phyloP scores from a whole-genome alignment of 805 yeast genomes.

The Kazachstania psychrophila region DNA sequence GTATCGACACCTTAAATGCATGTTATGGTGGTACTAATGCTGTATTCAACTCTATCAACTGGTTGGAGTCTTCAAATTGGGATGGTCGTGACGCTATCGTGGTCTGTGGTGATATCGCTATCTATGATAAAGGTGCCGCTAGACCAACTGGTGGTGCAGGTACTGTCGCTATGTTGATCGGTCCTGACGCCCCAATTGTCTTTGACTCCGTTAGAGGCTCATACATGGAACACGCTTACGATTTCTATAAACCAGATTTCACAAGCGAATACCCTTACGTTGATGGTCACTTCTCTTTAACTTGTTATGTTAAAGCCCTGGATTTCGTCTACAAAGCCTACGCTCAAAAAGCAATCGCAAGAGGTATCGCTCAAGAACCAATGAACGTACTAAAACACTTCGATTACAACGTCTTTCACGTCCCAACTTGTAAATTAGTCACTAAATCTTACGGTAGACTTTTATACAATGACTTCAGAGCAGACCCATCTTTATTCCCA shows the following conservation, averaged over 20 bases:
- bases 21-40: slow-evolving; percentile 99
- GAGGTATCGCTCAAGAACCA: slow-evolving; percentile 36
- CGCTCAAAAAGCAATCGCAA: slow-evolving; percentile 60
- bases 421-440: slow-evolving; percentile 94
- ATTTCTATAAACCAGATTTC: slow-evolving; percentile 96
- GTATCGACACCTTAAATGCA: slow-evolving; percentile 91
- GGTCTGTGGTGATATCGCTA: slow-evolving; percentile 95
- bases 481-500: slow-evolving; percentile 57
- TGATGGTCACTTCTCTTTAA: slow-evolving; percentile 90
- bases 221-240: slow-evolving; percentile 94
- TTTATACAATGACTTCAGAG: slow-evolving; percentile 75
- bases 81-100: slow-evolving; percentile 97
- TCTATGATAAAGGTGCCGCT: slow-evolving; percentile 94
- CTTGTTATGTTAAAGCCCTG: slow-evolving; percentile 89
- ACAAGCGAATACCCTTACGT: slow-evolving; percentile 94
- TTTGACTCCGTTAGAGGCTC: slow-evolving; percentile 85
- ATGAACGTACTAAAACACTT: slow-evolving; percentile 62
- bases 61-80: slow-evolving; percentile 95
- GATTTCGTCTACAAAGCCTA: slow-evolving; percentile 79
- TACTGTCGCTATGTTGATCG: slow-evolving; percentile 85
- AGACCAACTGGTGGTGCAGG: slow-evolving; percentile 99
- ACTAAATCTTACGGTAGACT: slow-evolving; percentile 87
- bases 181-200: slow-evolving; percentile 96
- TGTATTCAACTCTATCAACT: slow-evolving; percentile 83
- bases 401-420: slow-evolving; percentile 94